Base-by-base conservation (phyloP, 2,329 filamentous ascomycete genomes). In the Aspergillus unguis region DNA sequence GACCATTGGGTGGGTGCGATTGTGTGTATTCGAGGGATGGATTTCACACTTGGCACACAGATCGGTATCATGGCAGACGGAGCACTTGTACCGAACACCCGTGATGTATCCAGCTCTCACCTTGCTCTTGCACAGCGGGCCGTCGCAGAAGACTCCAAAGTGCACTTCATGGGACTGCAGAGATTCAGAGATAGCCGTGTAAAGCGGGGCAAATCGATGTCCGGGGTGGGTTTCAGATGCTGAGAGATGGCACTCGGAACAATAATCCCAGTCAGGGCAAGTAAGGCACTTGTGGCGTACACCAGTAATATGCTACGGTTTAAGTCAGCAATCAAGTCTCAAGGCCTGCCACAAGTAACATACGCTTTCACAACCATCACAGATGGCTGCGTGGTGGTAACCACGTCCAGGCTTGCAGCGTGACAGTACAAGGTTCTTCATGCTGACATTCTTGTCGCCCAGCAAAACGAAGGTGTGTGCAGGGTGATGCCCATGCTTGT, bases 231-330 rank as follows among this genome's bases (percentile, higher is more conserved):
- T 84, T 63, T 84, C 80, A 55, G 75, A 72, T 41, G 89, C 86
- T 60, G 80, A 83, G 62, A 79, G 74, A 53, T 90, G 72, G 73
- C 95, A 99, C 6, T 83, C 77, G 26, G 81, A 80, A 78, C 94
- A 99, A 75, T 89, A 97, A 67, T 99, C 94, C 88, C 90, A 99
- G 72, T 99, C 94, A 40, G 95, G 94, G 77, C 94, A 99, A 69
- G 90, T 86, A 59, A 97, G 80, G 71, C 94, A 99, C 80, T 99
- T 99, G 82, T 97, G 87, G 62, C 94, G 92, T 52, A 96, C 81
- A 62, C 94, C 95, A 62, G 81, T 80, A 65, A 99, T 94, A 70
- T 84, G 85, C 80, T 85, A 57, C 17, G 17, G 17, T 17, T 17
- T 23, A 33, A 44, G 49, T 38, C n/a, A 28, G 48, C 70, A 53